A percentile compares a stretch with the other conserved stretches of the same genome.
Conservation (phyloP, 129 eudicot genomes). For the Cynara cardunculus region DNA sequence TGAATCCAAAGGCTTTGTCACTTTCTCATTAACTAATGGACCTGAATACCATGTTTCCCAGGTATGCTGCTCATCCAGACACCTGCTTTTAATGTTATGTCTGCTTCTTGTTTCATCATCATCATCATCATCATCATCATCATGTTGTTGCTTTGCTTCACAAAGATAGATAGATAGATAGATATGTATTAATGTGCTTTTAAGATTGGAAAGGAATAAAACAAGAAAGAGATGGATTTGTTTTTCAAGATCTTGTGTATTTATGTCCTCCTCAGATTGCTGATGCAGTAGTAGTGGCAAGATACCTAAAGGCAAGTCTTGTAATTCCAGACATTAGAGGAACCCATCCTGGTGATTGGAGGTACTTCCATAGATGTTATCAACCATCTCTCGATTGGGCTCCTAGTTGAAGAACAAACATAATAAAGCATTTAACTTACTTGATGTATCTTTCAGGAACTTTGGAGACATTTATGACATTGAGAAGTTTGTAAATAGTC, state of each 20-base stretch:
- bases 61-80: conserved; percentile 35
- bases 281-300: conserved; percentile 93
- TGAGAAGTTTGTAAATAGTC: conserved; percentile 66
- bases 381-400: background rate
- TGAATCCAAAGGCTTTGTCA: conserved; percentile 74
- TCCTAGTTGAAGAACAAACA: too few species aligned
- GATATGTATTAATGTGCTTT: background rate
- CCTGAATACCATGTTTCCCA: conserved; percentile 96
- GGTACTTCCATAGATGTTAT: conserved; percentile 30
- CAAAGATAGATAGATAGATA: too few species aligned
- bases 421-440: background rate
- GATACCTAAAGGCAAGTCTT: conserved; percentile 77
- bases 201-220: background rate
- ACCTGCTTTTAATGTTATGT: background rate
- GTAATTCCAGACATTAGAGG: conserved; percentile 97
- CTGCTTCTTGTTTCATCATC: background rate
- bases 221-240: background rate
- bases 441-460: conserved; percentile 48
- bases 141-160: too few species aligned
- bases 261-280: conserved; percentile 54
- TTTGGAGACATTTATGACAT: conserved; percentile 86
- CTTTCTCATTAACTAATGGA: conserved; percentile 92
- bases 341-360: conserved; percentile 76
- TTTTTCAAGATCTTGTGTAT: background rate
- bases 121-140: too few species aligned